A percentile compares a stretch with the other conserved stretches of the same genome.
These are phyloP conservation scores for Penicillium glabrum DNA, from an alignment of 2,329 filamentous ascomycete genomes.

Conservation along the genomic window DNA sequence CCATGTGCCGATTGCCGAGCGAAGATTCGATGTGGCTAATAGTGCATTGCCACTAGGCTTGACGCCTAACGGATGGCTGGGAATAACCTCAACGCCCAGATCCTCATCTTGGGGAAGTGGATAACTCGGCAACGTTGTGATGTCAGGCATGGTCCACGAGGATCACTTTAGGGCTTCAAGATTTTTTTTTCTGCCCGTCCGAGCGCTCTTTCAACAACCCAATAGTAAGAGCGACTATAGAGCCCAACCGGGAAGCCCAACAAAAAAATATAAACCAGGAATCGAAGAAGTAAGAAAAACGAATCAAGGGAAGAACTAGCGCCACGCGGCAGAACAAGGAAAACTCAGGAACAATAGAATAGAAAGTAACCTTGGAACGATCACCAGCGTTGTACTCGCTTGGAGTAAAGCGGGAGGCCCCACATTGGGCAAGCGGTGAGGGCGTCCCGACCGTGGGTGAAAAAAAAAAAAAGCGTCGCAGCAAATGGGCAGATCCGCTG, in stretches of 20 bases:
- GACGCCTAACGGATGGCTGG: slow-evolving; percentile 76
- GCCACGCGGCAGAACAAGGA: slow-evolving; percentile 3
- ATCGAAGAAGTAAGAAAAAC: background rate
- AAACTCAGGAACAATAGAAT: slow-evolving; percentile 9
- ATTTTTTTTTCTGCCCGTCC: slow-evolving; percentile 17
- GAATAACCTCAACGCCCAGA: slow-evolving; percentile 55
- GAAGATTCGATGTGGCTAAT: slow-evolving; percentile 65
- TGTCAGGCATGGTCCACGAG: slow-evolving; percentile 32
- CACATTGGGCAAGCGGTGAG: slow-evolving; percentile 19
- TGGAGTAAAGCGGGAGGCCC: slow-evolving; percentile 6
- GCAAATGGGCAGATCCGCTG: slow-evolving; percentile 22
- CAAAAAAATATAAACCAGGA: background rate
- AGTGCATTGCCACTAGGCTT: slow-evolving; percentile 86
- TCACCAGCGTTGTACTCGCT: slow-evolving; percentile 13
- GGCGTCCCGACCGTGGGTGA: slow-evolving; percentile 3
- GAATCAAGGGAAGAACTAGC: background rate
- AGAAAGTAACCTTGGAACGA: background rate
- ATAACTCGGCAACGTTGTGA: slow-evolving; percentile 29
- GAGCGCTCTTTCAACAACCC: slow-evolving; percentile 6
- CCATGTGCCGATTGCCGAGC: slow-evolving; percentile 65
- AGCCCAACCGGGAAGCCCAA: background rate
- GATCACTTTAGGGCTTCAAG: slow-evolving; percentile 21
- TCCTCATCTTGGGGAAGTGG: slow-evolving; percentile 17
- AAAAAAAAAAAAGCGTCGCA: slow-evolving; percentile 23
- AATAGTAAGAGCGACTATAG: background rate